Conservation (phyloP, 2,329 filamentous ascomycete species). For the Neophaeococcomyces aloes region DNA sequence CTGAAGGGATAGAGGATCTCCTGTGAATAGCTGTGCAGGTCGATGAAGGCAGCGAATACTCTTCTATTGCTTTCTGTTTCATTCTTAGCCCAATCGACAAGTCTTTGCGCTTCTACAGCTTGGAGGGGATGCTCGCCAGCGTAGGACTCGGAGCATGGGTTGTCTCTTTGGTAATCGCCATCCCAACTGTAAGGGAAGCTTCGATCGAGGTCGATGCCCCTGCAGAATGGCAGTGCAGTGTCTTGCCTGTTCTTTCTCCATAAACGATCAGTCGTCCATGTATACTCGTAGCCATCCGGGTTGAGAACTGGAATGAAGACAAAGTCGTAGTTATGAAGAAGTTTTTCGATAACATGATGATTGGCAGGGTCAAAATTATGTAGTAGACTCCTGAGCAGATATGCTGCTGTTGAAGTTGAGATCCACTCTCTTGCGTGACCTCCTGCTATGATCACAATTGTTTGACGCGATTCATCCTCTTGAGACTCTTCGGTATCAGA, state of each 20-base stretch:
- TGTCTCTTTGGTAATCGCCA: constrained; percentile 51
- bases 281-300: constrained; percentile 88
- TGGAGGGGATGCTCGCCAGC: constrained; percentile 76
- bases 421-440: constrained; percentile 97
- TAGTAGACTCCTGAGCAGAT: constrained; percentile 78
- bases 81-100: constrained; percentile 75
- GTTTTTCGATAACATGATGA: constrained; percentile 51
- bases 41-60: constrained; percentile 72
- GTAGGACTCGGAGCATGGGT: constrained; percentile 86
- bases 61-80: constrained; percentile 57
- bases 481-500: constrained; percentile 38
- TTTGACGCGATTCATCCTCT: constrained; percentile 46
- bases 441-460: constrained; percentile 71
- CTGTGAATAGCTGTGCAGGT: constrained; percentile 91
- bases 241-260: constrained; percentile 92
- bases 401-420: constrained; percentile 79
- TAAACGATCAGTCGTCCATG: constrained; percentile 79
- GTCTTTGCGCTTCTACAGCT: constrained; percentile 61
- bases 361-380: constrained; percentile 51
- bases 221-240: constrained; percentile 72
- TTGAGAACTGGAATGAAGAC: constrained; percentile 83
- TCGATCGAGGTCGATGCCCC: constrained; percentile 79
- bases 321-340: constrained; percentile 77
- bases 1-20: constrained; percentile 88
- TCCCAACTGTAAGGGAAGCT: constrained; percentile 81